Conservation (phyloP, 768 basidiomycete species). For the Boletales sp. region DNA sequence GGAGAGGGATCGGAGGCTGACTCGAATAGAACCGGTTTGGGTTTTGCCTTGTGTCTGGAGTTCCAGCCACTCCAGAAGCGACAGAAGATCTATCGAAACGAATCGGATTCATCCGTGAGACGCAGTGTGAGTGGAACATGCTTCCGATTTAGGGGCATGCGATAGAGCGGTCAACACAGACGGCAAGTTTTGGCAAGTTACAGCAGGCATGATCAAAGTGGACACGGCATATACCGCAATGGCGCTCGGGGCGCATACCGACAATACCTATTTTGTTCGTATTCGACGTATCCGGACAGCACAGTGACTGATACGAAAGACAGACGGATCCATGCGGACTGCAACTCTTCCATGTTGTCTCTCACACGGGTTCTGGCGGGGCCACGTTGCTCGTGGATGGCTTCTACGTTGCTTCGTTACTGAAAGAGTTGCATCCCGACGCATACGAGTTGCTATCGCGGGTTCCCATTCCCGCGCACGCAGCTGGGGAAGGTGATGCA, state of each 20-base stretch:
- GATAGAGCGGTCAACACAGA: conserved; percentile 54
- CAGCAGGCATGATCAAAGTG: conserved; percentile 83
- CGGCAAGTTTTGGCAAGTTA: conserved; percentile 97
- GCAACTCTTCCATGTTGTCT: conserved; percentile 92
- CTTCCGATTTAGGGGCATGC: conserved; percentile 1
- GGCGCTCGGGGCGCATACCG: conserved; percentile 82
- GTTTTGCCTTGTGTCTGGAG: conserved; percentile 81
- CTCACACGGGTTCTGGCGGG: conserved; percentile 80
- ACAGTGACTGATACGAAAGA: conserved; percentile 11
- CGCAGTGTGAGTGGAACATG: conserved; percentile 47
- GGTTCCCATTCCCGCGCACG: conserved; percentile 75
- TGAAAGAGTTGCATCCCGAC: conserved; percentile 68
- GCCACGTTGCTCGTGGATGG: conserved; percentile 93
- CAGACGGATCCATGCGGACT: conserved; percentile 94
- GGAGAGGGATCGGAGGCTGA: conserved; percentile 1
- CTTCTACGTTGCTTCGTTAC: conserved; percentile 83
- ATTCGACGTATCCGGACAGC: neutral
- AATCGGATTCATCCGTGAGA: conserved; percentile 88
- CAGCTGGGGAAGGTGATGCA: conserved; percentile 69
- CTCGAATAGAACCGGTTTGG: conserved; percentile 74
- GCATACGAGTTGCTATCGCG: conserved; percentile 66
- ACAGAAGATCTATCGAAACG: conserved; percentile 75
- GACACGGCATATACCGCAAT: conserved; percentile 94
- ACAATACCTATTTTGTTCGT: conserved; percentile 54
- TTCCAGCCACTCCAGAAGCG: conserved; percentile 76